Conservation (phyloP, 192 early-diverging fungal species). For the Coemansia sp. region DNA sequence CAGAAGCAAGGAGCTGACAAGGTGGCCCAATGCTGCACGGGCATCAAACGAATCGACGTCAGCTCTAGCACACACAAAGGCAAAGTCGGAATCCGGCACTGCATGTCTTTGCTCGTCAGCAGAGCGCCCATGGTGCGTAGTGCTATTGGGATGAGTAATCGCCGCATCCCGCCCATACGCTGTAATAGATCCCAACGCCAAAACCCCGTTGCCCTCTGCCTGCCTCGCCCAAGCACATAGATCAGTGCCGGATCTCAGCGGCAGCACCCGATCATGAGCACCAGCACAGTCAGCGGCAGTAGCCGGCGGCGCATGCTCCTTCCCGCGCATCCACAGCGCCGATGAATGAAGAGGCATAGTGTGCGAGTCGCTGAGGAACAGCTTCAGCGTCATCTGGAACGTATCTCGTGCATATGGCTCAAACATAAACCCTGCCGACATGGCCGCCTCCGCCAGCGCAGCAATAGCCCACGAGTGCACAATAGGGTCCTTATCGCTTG, state of each 20-base stretch:
- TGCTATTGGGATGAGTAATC: constrained; percentile 55
- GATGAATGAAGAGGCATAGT: constrained; percentile 54
- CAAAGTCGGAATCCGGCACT: constrained; percentile 6
- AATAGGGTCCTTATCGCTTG: constrained; percentile 86
- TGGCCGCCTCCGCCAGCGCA: constrained; percentile 78
- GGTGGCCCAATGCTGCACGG: constrained; percentile 69
- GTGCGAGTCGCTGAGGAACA: constrained; percentile 86
- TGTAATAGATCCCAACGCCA: constrained; percentile 60
- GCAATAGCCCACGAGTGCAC: constrained; percentile 93
- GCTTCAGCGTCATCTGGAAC: constrained; percentile 79
- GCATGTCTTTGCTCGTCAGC: constrained; percentile 14
- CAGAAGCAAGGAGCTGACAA: constrained; percentile 86
- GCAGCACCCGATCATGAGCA: constrained; percentile 13
- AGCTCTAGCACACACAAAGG: constrained; percentile 54
- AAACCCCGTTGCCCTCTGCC: constrained; percentile 15
- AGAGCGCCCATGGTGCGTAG: constrained; percentile 25
- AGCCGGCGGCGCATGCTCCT: constrained; percentile 20
- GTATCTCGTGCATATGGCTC: constrained; percentile 86
- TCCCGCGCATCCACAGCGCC: constrained; percentile 38
- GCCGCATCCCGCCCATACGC: constrained; percentile 62
- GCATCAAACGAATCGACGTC: constrained; percentile 57
- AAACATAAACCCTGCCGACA: constrained; percentile 90
- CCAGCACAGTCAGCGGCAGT: neutral
- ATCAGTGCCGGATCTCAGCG: constrained; percentile 4
- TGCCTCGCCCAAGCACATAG: neutral